Conservation (phyloP, 345 rosid genomes). For the Citrus sinensis region DVS_A1.0 CM039163.1:49519501-49520000, state of each 20-base stretch:
- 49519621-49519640: slow-evolving; percentile 66
- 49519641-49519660: slow-evolving; percentile 86
- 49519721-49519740: slow-evolving; percentile 15
- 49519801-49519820: slow-evolving; percentile 3
- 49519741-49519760: not conserved
- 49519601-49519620: slow-evolving; percentile 84
- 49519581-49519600: slow-evolving; percentile 97
- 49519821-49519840: not conserved
- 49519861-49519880: not conserved
- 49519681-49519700: slow-evolving; percentile 99
- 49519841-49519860: not conserved
- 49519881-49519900: not conserved
- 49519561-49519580: slow-evolving; percentile 89
- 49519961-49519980: not conserved
- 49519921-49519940: not conserved
- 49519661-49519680: slow-evolving; percentile 79
- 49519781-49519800: not conserved
- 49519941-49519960: not conserved
- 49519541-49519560: slow-evolving; percentile 40
- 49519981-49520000: not conserved
- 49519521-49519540: slow-evolving; percentile 41
- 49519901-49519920: not conserved
- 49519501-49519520: slow-evolving; percentile 38
- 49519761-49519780: not conserved
- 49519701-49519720: slow-evolving; percentile 98